Base-by-base conservation (phyloP, 495 filamentous ascomycete genomes). In the Aspergillus egyptiacus region DNA sequence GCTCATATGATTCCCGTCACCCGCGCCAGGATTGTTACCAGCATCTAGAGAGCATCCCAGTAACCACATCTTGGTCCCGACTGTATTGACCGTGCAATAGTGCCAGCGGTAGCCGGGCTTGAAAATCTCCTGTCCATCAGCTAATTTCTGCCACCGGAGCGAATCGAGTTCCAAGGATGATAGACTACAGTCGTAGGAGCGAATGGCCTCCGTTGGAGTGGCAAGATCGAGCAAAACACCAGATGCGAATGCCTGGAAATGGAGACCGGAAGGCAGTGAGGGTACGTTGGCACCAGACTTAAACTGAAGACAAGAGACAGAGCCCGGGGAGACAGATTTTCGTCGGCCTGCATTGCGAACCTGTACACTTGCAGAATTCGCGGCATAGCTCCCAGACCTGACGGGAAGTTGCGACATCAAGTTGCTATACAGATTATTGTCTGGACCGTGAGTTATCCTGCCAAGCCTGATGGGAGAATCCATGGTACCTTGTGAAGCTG, bases 181-280 rank as follows among this genome's bases (percentile, higher is more conserved):
- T 20, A 98, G 65, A 11, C 89, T 94, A 53, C 91, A 97, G 53
- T 98, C 91, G 55, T 85, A 85, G 14, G 82, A 77, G 15, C 78
- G 73, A 31, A 89, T 90, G 7, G 89, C 91, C 15, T 86, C 85
- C 10, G 91, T 89, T 2, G 90, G 91, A 0, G 93, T 97, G 32
- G 93, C 84, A 56, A 98, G 89, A 59, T 98, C 94, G 5, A 98
- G 76, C 13, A 98, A 75, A 6, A 87, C 88, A 10, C 90, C 90
- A 3, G 93, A 96, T 24, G 89, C 91, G 67, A 94, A 96, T 33
- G 89, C 81, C 59, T 98, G 90, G 59, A 94, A 98, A 64, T 97
- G 93, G 22, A 83, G 89, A 18, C 94, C 93, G 15, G 89, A 83
- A 37, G 85, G 83, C 54, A 95, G 85, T 2, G 87, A 84, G 2